phyloP scores from a whole-genome alignment of 495 filamentous ascomycete genomes.

The Xylaria intraflava region DNA sequence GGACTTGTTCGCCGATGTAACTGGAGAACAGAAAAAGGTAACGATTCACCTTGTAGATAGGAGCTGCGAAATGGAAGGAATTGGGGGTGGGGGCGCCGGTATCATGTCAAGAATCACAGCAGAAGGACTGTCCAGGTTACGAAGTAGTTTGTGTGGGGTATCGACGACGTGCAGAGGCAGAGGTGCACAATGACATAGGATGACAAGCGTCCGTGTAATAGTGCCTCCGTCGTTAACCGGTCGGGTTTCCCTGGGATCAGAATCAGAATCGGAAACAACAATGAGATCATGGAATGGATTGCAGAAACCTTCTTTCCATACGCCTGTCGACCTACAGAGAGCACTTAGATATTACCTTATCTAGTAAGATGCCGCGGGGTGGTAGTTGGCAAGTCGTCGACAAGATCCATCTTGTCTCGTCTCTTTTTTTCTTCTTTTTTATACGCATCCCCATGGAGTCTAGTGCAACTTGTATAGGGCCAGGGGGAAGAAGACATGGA shows the following conservation, averaged over 20 bases:
- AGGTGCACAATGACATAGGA: too few species aligned
- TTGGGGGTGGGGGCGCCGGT: not conserved
- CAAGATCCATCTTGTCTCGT: not conserved
- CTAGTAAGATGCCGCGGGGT: too few species aligned
- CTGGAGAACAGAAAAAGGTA: not conserved
- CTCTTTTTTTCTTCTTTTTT: not conserved
- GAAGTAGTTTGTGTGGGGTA: not conserved
- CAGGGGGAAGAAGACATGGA: not conserved
- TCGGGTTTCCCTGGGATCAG: too few species aligned
- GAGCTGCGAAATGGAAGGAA: not conserved
- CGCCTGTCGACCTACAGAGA: too few species aligned
- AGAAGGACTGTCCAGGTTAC: not conserved
- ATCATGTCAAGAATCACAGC: not conserved
- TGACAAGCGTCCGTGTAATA: too few species aligned
- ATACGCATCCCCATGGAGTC: not conserved
- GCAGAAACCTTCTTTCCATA: too few species aligned
- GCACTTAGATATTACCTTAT: too few species aligned
- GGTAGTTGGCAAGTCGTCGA: not conserved
- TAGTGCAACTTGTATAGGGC: not conserved
- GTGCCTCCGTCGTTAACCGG: too few species aligned
- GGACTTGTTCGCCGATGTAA: slow-evolving; percentile 5
- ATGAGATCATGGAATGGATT: too few species aligned
- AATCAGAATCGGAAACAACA: too few species aligned
- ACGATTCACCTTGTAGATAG: slow-evolving; percentile 5
- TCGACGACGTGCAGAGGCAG: not conserved